Evolutionary conservation across 148 eudicot genomes (phyloP), one percentile per base, ranked within the genome.

Genomic region (Beta vulgaris): DNA sequence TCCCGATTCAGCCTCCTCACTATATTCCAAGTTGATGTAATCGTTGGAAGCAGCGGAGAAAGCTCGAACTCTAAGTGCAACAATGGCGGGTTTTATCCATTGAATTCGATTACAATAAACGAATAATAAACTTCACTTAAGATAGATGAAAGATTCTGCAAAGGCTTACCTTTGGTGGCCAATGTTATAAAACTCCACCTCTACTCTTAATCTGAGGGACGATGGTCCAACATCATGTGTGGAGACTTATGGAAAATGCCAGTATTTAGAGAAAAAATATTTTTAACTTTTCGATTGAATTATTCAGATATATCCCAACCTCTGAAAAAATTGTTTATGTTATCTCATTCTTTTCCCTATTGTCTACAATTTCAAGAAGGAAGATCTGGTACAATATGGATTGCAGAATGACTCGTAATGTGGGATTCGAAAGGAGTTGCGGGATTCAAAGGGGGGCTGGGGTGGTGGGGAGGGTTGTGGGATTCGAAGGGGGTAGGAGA

Each of bases 331-430:
- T 16, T 71, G 80, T 18, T 65, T 78, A 18, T 12, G 21, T 29
- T 73, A 73, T 44, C 58, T 58, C 32, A 55, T 73, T 36, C 48
- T 78, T 31, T 78, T 78, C 71, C 77, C 72, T 4, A 0, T 39
- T 1, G 37, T 40, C 6, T 68, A 31, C 37, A 42, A 49, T 14
- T 75, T 64, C 34, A 40, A 26, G 9, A 64, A 62, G 63, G 62
- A 75, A 16, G 42, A 75, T 15, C 40, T 75, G 48, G 65, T 31
- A 1, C n/a, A 16, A 29, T 60, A 28, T 60, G 65, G 36, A 60
- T 60, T 9, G 35, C 37, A 29, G 34, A 32, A 15, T 19, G 65
- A 4, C 29, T 60, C 36, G 16, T 60, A 6, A 23, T 4, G 37
- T n/a, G n/a, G n/a, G n/a, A n/a, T n/a, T n/a, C n/a, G n/a, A n/a